These are phyloP conservation scores for Pichia sp. DNA, from an alignment of 1,139 yeast species.

Conservation along the genomic window DNA sequence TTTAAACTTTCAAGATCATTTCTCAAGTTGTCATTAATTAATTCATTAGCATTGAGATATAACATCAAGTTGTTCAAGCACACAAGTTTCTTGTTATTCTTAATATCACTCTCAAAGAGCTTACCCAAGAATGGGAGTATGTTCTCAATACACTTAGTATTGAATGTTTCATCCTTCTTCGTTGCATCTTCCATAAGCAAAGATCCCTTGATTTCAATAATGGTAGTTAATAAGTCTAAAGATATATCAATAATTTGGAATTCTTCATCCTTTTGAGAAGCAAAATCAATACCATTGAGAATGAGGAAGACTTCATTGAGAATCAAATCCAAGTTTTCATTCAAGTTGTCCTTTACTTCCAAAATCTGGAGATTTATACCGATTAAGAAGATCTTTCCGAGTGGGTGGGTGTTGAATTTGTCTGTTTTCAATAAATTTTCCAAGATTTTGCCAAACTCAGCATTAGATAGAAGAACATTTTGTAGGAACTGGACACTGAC, in stretches of 20 bases:
- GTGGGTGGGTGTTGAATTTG: constrained; percentile 10
- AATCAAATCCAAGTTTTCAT: constrained; percentile 11
- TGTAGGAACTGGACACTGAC: constrained; percentile 55
- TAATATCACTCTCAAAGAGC: constrained; percentile 21
- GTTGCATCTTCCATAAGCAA: constrained; percentile 10
- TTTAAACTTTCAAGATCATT: constrained; percentile 9
- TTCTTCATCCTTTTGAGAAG: constrained; percentile 32
- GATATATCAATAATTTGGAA: constrained; percentile 62
- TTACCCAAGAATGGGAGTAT: constrained; percentile 29
- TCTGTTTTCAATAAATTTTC: not conserved
- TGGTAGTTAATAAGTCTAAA: constrained; percentile 67
- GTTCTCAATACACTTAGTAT: constrained; percentile 11
- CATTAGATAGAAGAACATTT: constrained; percentile 18
- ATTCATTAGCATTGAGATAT: constrained; percentile 33
- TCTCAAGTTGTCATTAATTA: constrained; percentile 8
- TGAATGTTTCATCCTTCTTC: constrained; percentile 10
- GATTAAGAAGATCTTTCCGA: constrained; percentile 46
- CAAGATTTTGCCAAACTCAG: constrained; percentile 15
- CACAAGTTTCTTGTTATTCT: constrained; percentile 45
- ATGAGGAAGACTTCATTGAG: constrained; percentile 18
- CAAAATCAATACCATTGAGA: constrained; percentile 17
- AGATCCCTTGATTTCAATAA: constrained; percentile 50
- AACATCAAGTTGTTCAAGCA: constrained; percentile 67
- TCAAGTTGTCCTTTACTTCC: constrained; percentile 35
- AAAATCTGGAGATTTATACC: constrained; percentile 57